phyloP scores from a whole-genome alignment of 2,329 filamentous ascomycete genomes.

The Verticillium albo-atrum region DNA sequence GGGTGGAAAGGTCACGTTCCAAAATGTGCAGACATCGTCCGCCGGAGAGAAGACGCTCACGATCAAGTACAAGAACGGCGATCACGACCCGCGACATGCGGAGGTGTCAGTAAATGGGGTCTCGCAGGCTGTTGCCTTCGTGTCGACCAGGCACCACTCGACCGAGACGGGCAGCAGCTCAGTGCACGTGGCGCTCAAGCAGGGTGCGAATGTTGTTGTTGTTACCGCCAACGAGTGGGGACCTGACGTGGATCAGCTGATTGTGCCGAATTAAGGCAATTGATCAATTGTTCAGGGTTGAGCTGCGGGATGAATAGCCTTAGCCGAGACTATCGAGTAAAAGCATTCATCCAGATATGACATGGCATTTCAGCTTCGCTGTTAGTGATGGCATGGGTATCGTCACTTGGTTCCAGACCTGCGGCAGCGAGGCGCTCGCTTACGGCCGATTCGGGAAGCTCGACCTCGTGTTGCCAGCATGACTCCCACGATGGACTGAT shows the following conservation, averaged over 20 bases:
- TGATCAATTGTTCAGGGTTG: background rate
- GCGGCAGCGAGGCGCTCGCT: no score
- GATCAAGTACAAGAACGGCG: constrained; percentile 53
- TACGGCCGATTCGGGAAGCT: no score
- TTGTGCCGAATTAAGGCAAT: constrained; percentile 37
- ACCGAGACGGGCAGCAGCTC: constrained; percentile 36
- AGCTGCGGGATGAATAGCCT: background rate
- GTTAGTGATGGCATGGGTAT: no score
- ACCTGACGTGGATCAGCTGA: constrained; percentile 48
- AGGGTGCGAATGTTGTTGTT: constrained; percentile 44
- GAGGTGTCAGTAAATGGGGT: constrained; percentile 53
- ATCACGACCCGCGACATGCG: constrained; percentile 46
- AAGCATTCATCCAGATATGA: no score
- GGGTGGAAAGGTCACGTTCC: constrained; percentile 42
- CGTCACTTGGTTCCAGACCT: no score
- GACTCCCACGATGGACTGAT: no score
- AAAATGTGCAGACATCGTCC: constrained; percentile 33
- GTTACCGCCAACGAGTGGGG: constrained; percentile 40
- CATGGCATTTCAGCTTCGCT: no score
- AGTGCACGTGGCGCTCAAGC: constrained; percentile 41
- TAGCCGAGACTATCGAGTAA: no score
- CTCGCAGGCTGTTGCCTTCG: constrained; percentile 46
- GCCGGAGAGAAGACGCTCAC: constrained; percentile 45
- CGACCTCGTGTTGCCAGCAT: no score
- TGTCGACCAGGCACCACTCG: constrained; percentile 38